Conservation (phyloP, 768 basidiomycete genomes). For the Paxillus rubicundulus region DNA sequence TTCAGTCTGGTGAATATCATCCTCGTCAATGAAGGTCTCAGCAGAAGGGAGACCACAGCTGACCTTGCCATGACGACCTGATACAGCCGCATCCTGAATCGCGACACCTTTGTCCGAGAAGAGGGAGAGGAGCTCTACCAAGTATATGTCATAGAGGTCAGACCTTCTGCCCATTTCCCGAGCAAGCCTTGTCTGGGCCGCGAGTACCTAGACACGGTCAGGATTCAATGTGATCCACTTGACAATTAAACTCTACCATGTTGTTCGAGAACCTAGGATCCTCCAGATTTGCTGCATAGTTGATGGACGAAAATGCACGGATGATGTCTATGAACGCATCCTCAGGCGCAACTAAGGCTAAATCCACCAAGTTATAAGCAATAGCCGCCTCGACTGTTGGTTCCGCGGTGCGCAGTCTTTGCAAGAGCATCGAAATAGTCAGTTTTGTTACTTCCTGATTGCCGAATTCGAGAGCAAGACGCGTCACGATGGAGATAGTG, state of each 20-base stretch:
- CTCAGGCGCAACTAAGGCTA: conserved; percentile 77
- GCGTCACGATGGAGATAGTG: conserved; percentile 87
- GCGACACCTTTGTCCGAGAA: conserved; percentile 91
- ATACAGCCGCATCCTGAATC: conserved; percentile 77
- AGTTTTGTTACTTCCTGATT: conserved; percentile 86
- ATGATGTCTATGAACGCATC: conserved; percentile 82
- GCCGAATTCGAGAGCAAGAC: conserved; percentile 82
- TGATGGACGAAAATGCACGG: conserved; percentile 78
- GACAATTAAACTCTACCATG: conserved; percentile 51
- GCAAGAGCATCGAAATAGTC: conserved; percentile 90
- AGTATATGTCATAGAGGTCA: conserved; percentile 75
- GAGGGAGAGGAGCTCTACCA: conserved; percentile 79
- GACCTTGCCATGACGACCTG: conserved; percentile 68
- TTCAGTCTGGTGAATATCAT: conserved; percentile 49
- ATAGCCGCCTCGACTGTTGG: conserved; percentile 89
- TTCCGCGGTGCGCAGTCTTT: conserved; percentile 81
- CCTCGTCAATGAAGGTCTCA: conserved; percentile 5
- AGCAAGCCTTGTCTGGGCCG: conserved; percentile 87
- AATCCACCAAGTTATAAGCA: conserved; percentile 85
- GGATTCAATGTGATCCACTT: background rate
- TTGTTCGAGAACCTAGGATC: conserved; percentile 88
- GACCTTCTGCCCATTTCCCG: conserved; percentile 71
- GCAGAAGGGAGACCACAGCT: conserved; percentile 10
- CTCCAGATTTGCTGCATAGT: conserved; percentile 82
- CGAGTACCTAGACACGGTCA: conserved; percentile 57